Evolutionary conservation across 768 basidiomycete genomes (phyloP), one percentile per base, ranked within the genome.

Genomic region (Pleurotus djamor): DNA sequence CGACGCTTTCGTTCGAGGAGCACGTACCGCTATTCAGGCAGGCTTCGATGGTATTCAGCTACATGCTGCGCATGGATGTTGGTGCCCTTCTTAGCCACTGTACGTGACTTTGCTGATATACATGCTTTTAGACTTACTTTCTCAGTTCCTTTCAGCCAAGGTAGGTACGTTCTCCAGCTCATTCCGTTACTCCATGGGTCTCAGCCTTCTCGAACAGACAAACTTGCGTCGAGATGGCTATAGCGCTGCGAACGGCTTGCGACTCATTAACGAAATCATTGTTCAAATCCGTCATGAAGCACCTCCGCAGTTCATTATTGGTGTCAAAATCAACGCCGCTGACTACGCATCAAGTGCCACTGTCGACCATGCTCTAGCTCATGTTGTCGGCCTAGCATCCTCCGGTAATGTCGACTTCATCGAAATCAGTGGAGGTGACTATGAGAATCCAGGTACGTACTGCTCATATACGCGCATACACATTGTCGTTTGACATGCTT

Each of bases 31-130:
- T 7, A 69, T 77, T 14, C 68, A 80, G 56, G 74, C 88, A 43
- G 92, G 92, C 0, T 96, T 94, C 68, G 92, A 96, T 62, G 95
- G 96, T 0, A 74, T 96, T 3, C 84, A 97, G 66, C 61, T 98
- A 8, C 96, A 97, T 69, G 88, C 79, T 28, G 88, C 88, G 1
- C 94, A 96, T 71, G 94, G 94, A 38, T 95, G 90, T 92, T 57
- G 71, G 90, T 83, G 4, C 13, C 12, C 16, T 16, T 60, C 3
- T 10, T 13, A 21, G 17, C 35, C 34, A 10, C 17, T 48, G 10
- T 41, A 37, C 49, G 7, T 1, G 52, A 37, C 9, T 32, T 16
- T 52, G 13, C 52, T 33, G 16, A 58, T 48, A 35, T 54, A 13
- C 52, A 57, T 36, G 17, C 33, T 43, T 33, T 17, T 58, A 93